A percentile compares a stretch with the other conserved stretches of the same genome.
Evolutionary conservation across 768 basidiomycete genomes (phyloP).

Genomic region (Naematelia aurantialba): DNA sequence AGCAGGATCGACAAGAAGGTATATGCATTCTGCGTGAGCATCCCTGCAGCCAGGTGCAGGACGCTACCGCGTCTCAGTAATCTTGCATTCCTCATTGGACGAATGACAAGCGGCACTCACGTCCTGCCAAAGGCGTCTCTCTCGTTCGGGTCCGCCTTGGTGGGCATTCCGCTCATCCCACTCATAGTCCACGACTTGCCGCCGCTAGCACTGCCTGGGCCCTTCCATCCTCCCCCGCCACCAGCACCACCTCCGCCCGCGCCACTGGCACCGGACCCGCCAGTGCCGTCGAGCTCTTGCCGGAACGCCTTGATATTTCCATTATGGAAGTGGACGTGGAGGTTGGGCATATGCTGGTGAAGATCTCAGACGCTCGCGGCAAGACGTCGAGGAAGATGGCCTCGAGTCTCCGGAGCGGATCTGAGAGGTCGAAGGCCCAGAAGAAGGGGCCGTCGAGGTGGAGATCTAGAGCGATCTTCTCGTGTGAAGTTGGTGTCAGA

Average conservation of each 20-base stretch:
- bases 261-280: constrained; percentile 3
- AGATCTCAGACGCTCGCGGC: constrained; percentile 3
- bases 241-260: constrained; percentile 10
- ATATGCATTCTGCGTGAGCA: constrained; percentile 60
- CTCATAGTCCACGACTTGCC: constrained; percentile 40
- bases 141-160: constrained; percentile 49
- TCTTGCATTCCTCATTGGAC: neutral
- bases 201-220: constrained; percentile 24
- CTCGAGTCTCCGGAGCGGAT: constrained; percentile 17
- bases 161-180: constrained; percentile 15
- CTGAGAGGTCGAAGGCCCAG: neutral
- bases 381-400: constrained; percentile 39
- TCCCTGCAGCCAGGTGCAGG: constrained; percentile 73
- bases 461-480: too few relatives aligned
- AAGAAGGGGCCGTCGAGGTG: too few relatives aligned
- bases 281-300: constrained; percentile 41
- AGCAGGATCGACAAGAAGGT: constrained; percentile 77
- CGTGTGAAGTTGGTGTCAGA: too few relatives aligned
- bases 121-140: constrained; percentile 46
- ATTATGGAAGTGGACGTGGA: constrained; percentile 43
- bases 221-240: constrained; percentile 3
- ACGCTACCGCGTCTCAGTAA: constrained; percentile 57
- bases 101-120: constrained; percentile 21
- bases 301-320: constrained; percentile 45
- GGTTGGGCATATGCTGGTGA: constrained; percentile 34